Evolutionary conservation across 345 rosid genomes (phyloP).

Genomic region (Corchorus capsularis): DNA sequence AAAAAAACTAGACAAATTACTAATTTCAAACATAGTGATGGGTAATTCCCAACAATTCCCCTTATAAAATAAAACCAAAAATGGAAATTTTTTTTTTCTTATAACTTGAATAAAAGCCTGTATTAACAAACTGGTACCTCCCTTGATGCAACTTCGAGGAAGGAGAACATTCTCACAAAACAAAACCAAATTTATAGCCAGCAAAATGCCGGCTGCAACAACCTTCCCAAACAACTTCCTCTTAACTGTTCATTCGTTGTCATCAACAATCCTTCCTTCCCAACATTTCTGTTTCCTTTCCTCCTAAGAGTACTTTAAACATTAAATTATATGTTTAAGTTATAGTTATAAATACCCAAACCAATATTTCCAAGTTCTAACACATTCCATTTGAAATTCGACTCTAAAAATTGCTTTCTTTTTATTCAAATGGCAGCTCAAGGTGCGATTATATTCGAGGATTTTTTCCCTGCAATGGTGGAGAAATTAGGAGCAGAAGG

Average conservation of each 20-base stretch:
- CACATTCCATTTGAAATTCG: not conserved
- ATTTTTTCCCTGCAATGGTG: constrained; percentile 60
- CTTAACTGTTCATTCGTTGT: constrained; percentile 16
- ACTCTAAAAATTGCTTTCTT: too few relatives aligned
- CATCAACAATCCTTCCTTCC: constrained; percentile 2
- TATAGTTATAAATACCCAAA: constrained; percentile 8
- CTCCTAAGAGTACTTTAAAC: not conserved
- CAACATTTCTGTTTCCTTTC: not conserved
- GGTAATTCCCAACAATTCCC: not conserved
- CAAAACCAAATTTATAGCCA: not conserved
- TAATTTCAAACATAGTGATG: not conserved
- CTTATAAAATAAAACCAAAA: not conserved
- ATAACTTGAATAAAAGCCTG: not conserved
- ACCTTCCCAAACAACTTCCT: constrained; percentile 25
- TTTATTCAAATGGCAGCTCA: constrained; percentile 15
- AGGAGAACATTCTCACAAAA: constrained; percentile 11
- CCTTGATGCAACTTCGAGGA: constrained; percentile 25
- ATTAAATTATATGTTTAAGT: not conserved
- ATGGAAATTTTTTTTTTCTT: too few relatives aligned
- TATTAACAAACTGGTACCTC: not conserved
- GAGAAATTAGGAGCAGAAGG: constrained; percentile 56
- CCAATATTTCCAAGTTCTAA: not conserved
- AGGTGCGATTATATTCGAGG: constrained; percentile 46
- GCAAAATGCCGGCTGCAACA: constrained; percentile 22
- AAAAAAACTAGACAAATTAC: constrained; percentile 8